phyloP scores from a whole-genome alignment of 345 rosid genomes.

The Boechera retrofracta region DNA sequence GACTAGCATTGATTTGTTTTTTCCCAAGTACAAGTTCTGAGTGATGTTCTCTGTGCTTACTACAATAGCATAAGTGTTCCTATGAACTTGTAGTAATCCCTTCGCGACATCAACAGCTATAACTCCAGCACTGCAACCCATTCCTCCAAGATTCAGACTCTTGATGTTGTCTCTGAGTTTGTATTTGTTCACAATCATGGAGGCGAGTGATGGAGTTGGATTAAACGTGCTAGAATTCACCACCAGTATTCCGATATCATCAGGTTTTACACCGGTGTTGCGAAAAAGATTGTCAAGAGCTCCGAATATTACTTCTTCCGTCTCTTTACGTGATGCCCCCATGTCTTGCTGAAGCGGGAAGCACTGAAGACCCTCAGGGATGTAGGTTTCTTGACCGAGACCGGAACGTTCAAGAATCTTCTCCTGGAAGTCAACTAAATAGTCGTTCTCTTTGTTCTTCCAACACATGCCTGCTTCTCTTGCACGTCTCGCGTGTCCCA shows the following conservation, averaged over 20 bases:
- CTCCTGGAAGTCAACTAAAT: slow-evolving; percentile 67
- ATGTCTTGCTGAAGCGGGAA: slow-evolving; percentile 81
- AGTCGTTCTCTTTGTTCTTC: slow-evolving; percentile 63
- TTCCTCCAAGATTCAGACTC: slow-evolving; percentile 61
- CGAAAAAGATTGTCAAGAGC: slow-evolving; percentile 75
- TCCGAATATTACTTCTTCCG: slow-evolving; percentile 92
- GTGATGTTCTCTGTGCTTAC: slow-evolving; percentile 66
- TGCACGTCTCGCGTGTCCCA: slow-evolving; percentile 78
- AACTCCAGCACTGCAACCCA: slow-evolving; percentile 66
- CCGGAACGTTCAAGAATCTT: slow-evolving; percentile 90
- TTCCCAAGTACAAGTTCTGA: slow-evolving; percentile 54
- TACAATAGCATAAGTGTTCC: slow-evolving; percentile 63
- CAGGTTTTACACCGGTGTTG: slow-evolving; percentile 68
- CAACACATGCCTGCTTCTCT: slow-evolving; percentile 79
- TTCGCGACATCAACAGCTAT: slow-evolving; percentile 61
- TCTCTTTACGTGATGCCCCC: slow-evolving; percentile 90
- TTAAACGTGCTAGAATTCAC: slow-evolving; percentile 45
- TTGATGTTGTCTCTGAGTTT: slow-evolving; percentile 53
- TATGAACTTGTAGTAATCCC: slow-evolving; percentile 51
- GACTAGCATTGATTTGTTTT: slow-evolving; percentile 63
- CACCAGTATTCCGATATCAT: slow-evolving; percentile 67
- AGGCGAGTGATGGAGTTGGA: slow-evolving; percentile 58
- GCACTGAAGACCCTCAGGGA: slow-evolving; percentile 73
- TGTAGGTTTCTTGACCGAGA: slow-evolving; percentile 86
- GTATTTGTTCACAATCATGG: slow-evolving; percentile 52